Percentiles rank a stretch among this genome's conserved stretches.
phyloP scores from a whole-genome alignment of 805 yeast genomes.

The Cyberlindnera misumaiensis region DNA sequence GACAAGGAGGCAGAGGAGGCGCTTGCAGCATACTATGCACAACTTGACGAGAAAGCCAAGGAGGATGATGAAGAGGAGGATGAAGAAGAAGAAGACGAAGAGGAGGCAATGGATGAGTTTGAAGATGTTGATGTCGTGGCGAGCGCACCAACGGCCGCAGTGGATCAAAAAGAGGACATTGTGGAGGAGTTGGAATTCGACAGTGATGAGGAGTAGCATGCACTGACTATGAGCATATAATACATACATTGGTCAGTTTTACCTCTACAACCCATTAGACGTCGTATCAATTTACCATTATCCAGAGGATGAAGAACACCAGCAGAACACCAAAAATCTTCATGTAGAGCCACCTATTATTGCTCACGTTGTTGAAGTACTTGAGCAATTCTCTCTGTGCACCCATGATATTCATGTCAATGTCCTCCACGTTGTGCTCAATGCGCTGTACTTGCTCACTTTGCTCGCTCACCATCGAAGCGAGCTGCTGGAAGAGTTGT shows the following conservation, averaged over 20 bases:
- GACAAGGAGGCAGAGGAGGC: conserved; percentile 22
- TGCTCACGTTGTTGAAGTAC: conserved; percentile 80
- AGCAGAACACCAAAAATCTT: conserved; percentile 85
- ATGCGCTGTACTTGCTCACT: conserved; percentile 94
- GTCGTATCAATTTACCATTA: conserved; percentile 48
- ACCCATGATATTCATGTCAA: conserved; percentile 79
- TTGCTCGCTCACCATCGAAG: conserved; percentile 96
- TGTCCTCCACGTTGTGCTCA: conserved; percentile 92
- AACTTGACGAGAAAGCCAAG: conserved; percentile 22
- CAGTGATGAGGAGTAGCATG: conserved; percentile 20
- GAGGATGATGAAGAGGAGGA: conserved; percentile 21
- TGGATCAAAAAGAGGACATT: conserved; percentile 1
- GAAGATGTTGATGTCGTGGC: conserved; percentile 3
- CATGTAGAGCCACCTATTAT: conserved; percentile 86
- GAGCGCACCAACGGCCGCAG: neutral
- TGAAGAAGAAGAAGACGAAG: conserved; percentile 25
- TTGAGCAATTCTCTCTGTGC: conserved; percentile 92
- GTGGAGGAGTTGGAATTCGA: conserved; percentile 24
- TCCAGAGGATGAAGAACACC: conserved; percentile 72
- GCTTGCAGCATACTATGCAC: conserved; percentile 22
- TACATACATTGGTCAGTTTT: conserved; percentile 1
- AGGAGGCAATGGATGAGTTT: conserved; percentile 39
- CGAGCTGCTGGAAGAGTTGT: conserved; percentile 85
- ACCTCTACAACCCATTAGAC: neutral
- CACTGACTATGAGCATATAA: neutral